These are phyloP conservation scores for Trametes cubensis DNA, from an alignment of 768 basidiomycete genomes.

Conservation along the genomic window DNA sequence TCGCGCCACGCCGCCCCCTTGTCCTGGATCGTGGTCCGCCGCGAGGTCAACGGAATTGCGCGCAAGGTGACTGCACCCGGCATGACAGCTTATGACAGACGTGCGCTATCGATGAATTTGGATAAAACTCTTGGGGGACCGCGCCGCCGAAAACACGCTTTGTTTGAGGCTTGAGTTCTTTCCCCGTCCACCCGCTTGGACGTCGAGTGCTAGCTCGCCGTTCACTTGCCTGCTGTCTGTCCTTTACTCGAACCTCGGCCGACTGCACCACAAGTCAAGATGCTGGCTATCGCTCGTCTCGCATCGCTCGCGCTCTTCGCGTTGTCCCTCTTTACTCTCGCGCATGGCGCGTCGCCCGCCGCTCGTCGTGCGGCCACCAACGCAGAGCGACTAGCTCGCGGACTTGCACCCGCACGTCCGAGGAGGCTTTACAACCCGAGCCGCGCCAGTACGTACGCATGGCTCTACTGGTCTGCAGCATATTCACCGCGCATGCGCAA, in stretches of 20 bases:
- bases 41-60: too few relatives aligned
- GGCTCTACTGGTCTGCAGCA: not conserved
- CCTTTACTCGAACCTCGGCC: not conserved
- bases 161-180: not conserved
- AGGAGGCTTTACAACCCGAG: constrained; percentile 19
- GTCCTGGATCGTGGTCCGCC: not conserved
- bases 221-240: not conserved
- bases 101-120: not conserved
- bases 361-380: constrained; percentile 12
- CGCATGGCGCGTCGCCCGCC: constrained; percentile 12
- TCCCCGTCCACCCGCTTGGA: not conserved
- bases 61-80: not conserved
- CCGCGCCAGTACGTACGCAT: constrained; percentile 15
- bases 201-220: not conserved
- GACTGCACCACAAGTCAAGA: not conserved
- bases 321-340: constrained; percentile 19
- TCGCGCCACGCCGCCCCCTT: constrained; percentile 1
- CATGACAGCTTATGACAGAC: not conserved
- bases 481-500: not conserved
- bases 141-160: not conserved
- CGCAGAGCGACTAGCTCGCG: constrained; percentile 23
- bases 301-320: constrained; percentile 21
- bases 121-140: not conserved
- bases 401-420: constrained; percentile 22
- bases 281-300: constrained; percentile 18